Evolutionary conservation across 176 grass and related monocot genomes (phyloP).

Genomic region (Miscanthus lutarioriparius): DNA sequence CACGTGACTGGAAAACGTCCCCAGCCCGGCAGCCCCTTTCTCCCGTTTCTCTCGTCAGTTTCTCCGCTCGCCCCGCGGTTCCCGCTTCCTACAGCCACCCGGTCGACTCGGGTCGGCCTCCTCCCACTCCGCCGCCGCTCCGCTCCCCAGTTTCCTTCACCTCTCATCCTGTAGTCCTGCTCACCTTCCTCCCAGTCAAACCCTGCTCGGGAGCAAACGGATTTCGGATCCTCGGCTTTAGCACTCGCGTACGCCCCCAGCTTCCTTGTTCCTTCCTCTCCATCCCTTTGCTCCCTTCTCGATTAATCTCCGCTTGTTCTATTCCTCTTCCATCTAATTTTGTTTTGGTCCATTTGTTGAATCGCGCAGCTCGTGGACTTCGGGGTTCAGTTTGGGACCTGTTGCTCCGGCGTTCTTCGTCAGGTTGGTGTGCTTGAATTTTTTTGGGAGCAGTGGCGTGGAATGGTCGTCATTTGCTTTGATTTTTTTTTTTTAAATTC

Average conservation of each 20-base stretch:
- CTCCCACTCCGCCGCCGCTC: not conserved
- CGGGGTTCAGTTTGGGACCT: not conserved
- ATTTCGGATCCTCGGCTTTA: not conserved
- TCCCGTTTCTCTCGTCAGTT: slow-evolving; percentile 23
- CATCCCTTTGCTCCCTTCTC: not conserved
- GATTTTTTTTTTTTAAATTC: not conserved
- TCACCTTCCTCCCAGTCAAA: slow-evolving; percentile 15
- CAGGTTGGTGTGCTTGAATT: not conserved
- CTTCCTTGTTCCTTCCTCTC: not conserved
- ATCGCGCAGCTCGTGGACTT: not conserved
- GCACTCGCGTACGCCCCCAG: slow-evolving; percentile 9
- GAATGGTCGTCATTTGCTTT: not conserved
- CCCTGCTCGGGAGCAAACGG: not conserved
- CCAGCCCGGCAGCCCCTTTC: not conserved
- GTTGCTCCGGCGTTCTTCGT: not conserved
- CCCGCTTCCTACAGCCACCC: slow-evolving; percentile 37
- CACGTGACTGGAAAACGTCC: slow-evolving; percentile 28
- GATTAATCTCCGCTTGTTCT: not conserved
- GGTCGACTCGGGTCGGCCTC: not conserved
- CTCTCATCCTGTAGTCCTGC: not conserved
- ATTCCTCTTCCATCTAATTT: not conserved
- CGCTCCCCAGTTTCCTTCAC: not conserved
- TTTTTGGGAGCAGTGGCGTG: not conserved
- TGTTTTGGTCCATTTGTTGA: not conserved
- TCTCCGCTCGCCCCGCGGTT: slow-evolving; percentile 35